Base-by-base conservation (phyloP, 1,139 yeast genomes). In the Candida sp. region DNA sequence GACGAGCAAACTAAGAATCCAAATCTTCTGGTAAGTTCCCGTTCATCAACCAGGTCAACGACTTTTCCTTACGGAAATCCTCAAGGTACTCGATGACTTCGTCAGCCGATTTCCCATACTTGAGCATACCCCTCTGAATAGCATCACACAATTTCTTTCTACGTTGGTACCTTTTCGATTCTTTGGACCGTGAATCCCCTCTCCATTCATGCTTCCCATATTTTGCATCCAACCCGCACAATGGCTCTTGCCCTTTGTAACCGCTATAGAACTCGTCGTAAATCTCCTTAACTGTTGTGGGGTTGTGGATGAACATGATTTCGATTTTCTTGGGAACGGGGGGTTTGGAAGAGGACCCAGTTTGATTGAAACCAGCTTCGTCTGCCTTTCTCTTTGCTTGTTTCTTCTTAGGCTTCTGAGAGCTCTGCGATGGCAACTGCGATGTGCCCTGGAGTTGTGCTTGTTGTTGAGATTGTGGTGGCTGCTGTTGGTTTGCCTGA, bases 21-120 rank as follows among this genome's bases (percentile, higher is more conserved):
- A 77, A 61, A 55, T 77, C 81, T 3, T 63, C 63, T 3, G 82
- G 82, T 23, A 77, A 63, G 54, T 77, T 73, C 7, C 82, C 82
- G 57, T 77, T 77, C 82, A 77, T 77, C 25, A 77, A 73, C 82
- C 82, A 77, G 4, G 82, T 77, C 51, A 77, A 67, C 34, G 76
- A 70, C 61, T 75, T 75, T 49, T 75, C 78, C 37, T 78, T 80
- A 35, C 81, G 59, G 57, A 68, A 77, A 52, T 69, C 73, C 56
- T 77, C 82, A 46, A 77, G 75, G 54, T 72, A 73, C 40, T 64
- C 63, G 48, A 75, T 75, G 46, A 77, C 72, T 49, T 76, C 80
- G n/a, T 77, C 80, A 2, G 74, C 73, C 7, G 72, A 62, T 57
- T 77, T 76, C 45, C 69, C 73, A 58, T 72, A 77, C 57, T 75